Base-by-base conservation (phyloP, 345 rosid genomes). In the Syzygium oleosum region DNA sequence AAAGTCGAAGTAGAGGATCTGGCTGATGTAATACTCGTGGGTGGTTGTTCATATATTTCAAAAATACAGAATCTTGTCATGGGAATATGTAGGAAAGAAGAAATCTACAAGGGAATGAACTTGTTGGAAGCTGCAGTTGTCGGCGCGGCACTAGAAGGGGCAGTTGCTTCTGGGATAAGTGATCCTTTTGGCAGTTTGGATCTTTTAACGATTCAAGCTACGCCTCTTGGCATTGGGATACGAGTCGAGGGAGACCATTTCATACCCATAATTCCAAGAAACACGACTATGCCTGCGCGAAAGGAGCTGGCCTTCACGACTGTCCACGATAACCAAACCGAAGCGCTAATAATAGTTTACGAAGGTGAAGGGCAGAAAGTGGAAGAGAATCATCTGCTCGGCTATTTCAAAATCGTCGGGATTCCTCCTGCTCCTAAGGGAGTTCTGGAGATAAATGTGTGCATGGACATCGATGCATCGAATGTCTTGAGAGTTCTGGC, bases 101-200 rank as follows among this genome's bases (percentile, higher is more conserved):
- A 94, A 88, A 85, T 95, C 80, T 97, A 95, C 89, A 29, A 86
- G 65, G 94, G 87, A 11, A 85, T 97, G 91, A 92, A 94, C 88
- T 93, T 94, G 1, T 88, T 97, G 46, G 98, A 97, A 93, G 98
- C 94, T 86, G 97, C 97, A 8, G 99, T 94, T 52, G 83, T 94
- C 43, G 98, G 99, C 52, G 97, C 97, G 6, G 99, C 99, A 9
- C 89, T 97, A 58, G 98, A 96, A 92, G 98, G 99, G 84, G 99
- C 99, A 2, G 96, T 97, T 61, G 93, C 98, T 31, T 97, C 98
- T 27, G 99, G 99, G 46, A 90, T 94, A 55, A 93, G 91, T 12
- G 98, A 96, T 86, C 99, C 98, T 17, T 95, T 96, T 34, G 98
- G 99, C 13, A 93, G 89, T 87, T 91, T 97, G 91, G 98, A 97